phyloP scores from a whole-genome alignment of 2,329 filamentous ascomycete genomes.

The Alternaria viburni region DNA sequence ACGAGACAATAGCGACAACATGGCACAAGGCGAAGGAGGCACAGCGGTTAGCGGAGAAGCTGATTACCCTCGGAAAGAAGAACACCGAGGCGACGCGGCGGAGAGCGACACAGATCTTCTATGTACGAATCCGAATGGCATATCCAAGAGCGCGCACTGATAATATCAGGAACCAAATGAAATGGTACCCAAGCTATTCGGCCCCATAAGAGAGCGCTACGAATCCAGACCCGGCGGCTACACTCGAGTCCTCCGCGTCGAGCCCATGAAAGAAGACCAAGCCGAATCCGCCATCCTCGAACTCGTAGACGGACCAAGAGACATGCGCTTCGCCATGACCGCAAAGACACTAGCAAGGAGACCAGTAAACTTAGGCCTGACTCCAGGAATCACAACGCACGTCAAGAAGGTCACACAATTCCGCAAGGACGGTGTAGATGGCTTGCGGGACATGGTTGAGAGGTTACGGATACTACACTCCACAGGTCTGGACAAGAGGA shows the following conservation, averaged over 20 bases:
- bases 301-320: constrained; percentile 90
- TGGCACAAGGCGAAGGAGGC: constrained; percentile 98
- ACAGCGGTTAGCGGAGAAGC: constrained; percentile 88
- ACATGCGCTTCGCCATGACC: constrained; percentile 94
- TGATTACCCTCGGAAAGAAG: constrained; percentile 92
- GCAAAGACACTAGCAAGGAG: constrained; percentile 78
- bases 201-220: constrained; percentile 81
- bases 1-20: constrained; percentile 94
- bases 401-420: constrained; percentile 82
- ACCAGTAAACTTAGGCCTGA: constrained; percentile 62
- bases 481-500: constrained; percentile 32
- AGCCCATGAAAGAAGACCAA: constrained; percentile 87
- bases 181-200: constrained; percentile 86
- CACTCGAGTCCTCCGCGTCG: constrained; percentile 90
- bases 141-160: constrained; percentile 20
- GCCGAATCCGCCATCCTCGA: constrained; percentile 90
- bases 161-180: constrained; percentile 66
- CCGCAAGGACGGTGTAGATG: constrained; percentile 68
- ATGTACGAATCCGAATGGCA: constrained; percentile 64
- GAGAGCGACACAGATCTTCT: constrained; percentile 82
- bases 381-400: constrained; percentile 77
- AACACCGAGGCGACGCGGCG: constrained; percentile 82
- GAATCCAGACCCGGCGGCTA: constrained; percentile 82
- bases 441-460: constrained; percentile 68
- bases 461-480: constrained; percentile 40